A percentile compares a stretch with the other conserved stretches of the same genome.
Evolutionary conservation across 257 asterid species (phyloP).

Genomic region (Ballota nigra): DNA sequence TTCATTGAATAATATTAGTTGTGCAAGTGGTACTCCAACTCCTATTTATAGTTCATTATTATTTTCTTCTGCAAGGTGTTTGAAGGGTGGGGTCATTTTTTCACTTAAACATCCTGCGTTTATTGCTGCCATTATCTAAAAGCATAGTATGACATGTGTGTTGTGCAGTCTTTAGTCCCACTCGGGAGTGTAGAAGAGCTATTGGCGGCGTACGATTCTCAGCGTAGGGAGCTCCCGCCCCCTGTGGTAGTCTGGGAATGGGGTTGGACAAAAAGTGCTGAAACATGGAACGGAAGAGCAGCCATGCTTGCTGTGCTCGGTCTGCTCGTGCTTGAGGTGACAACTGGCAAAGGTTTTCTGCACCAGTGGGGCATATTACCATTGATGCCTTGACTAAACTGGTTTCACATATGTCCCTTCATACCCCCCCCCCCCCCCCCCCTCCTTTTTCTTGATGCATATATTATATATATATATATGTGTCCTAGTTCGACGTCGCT

Average conservation of each 20-base stretch:
- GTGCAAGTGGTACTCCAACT: not conserved
- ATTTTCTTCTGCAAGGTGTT: not conserved
- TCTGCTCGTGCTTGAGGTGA: slow-evolving; percentile 79
- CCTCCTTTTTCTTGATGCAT: not conserved
- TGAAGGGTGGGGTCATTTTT: not conserved
- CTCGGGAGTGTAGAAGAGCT: slow-evolving; percentile 98
- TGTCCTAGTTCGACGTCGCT: slow-evolving; percentile 7
- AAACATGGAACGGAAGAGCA: slow-evolving; percentile 98
- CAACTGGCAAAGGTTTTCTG: slow-evolving; percentile 93
- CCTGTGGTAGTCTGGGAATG: slow-evolving; percentile 95
- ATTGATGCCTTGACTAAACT: slow-evolving; percentile 41
- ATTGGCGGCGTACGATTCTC: slow-evolving; percentile 92
- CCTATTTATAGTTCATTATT: not conserved
- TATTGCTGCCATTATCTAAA: slow-evolving; percentile 14
- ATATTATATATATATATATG: slow-evolving; percentile 20
- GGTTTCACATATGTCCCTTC: not conserved
- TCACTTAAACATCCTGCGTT: not conserved
- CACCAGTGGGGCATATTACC: slow-evolving; percentile 96
- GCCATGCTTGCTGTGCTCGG: slow-evolving; percentile 95
- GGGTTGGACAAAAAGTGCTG: slow-evolving; percentile 99
- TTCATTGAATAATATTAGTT: too few species aligned
- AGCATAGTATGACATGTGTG: not conserved
- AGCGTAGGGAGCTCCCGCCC: slow-evolving; percentile 92
- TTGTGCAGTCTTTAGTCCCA: slow-evolving; percentile 87
- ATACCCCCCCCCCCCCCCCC: not conserved